Evolutionary conservation across 192 early-diverging fungal species (phyloP).

Genomic region (Linderina pennispora): DNA sequence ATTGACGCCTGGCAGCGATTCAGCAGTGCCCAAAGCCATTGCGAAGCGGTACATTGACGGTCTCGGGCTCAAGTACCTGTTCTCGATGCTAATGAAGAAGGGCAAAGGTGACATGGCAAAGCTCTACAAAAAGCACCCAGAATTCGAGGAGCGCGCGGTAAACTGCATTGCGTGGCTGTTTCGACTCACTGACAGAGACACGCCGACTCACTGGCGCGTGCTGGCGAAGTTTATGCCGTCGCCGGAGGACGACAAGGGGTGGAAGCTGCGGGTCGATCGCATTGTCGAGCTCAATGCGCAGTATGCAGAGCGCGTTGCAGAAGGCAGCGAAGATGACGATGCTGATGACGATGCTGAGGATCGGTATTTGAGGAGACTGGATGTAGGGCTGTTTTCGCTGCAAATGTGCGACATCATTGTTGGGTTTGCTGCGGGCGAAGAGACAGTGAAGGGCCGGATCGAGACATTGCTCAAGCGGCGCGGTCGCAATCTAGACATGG

Average conservation of each 20-base stretch:
- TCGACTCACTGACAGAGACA: constrained; percentile 52
- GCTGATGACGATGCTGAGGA: constrained; percentile 56
- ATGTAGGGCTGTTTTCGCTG: constrained; percentile 75
- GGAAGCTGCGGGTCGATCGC: constrained; percentile 77
- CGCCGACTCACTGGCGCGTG: constrained; percentile 62
- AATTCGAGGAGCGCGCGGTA: constrained; percentile 79
- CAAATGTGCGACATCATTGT: constrained; percentile 67
- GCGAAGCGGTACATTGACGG: constrained; percentile 75
- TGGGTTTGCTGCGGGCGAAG: constrained; percentile 58
- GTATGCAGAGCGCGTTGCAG: constrained; percentile 63
- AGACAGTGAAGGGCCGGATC: constrained; percentile 13
- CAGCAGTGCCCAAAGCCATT: constrained; percentile 11
- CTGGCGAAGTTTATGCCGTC: constrained; percentile 71
- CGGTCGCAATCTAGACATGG: constrained; percentile 14
- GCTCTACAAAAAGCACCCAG: constrained; percentile 69
- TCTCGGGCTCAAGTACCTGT: constrained; percentile 77
- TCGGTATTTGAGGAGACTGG: constrained; percentile 61
- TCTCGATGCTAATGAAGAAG: constrained; percentile 73
- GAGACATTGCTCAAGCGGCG: constrained; percentile 21
- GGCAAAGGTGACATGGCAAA: constrained; percentile 75
- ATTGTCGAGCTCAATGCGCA: constrained; percentile 69
- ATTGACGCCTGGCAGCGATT: constrained; percentile 42
- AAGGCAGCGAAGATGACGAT: constrained; percentile 51
- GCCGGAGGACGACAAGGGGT: constrained; percentile 47
- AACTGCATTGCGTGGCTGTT: constrained; percentile 80